phyloP scores from a whole-genome alignment of 2,329 filamentous ascomycete species.

The Fusarium agapanthi region DNA sequence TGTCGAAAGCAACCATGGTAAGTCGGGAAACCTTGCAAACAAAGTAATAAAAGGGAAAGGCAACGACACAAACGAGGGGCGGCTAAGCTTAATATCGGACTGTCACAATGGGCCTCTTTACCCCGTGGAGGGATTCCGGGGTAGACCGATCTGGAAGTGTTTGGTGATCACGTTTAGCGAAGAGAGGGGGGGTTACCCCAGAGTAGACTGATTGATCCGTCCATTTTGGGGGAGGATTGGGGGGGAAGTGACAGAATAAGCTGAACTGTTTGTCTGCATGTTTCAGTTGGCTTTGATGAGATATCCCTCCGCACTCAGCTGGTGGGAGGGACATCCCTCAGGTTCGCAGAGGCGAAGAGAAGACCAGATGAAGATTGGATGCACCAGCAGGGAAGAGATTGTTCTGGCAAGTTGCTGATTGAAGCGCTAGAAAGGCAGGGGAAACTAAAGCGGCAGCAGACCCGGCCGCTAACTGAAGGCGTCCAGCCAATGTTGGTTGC shows the following conservation, averaged over 20 bases:
- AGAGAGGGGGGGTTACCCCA: slow-evolving; percentile 10
- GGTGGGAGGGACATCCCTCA: neutral
- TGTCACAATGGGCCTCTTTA: neutral
- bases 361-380: neutral
- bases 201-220: slow-evolving; percentile 14
- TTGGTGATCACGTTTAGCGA: slow-evolving; percentile 18
- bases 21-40: neutral
- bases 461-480: neutral
- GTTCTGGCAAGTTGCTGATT: slow-evolving; percentile 5
- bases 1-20: slow-evolving; percentile 1
- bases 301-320: neutral
- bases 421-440: slow-evolving; percentile 11
- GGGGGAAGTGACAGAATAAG: slow-evolving; percentile 1
- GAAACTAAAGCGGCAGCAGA: neutral
- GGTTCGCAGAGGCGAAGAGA: neutral
- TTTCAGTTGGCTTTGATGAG: neutral
- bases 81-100: slow-evolving; percentile 3
- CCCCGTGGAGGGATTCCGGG: slow-evolving; percentile 24
- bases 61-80: neutral
- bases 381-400: neutral
- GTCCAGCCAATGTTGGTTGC: neutral
- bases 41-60: neutral
- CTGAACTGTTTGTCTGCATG: neutral
- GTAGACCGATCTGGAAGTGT: slow-evolving; percentile 11
- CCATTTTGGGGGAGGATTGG: neutral